Conservation (phyloP, 2,329 filamentous ascomycete genomes). For the Dactylellina cionopaga region DNA sequence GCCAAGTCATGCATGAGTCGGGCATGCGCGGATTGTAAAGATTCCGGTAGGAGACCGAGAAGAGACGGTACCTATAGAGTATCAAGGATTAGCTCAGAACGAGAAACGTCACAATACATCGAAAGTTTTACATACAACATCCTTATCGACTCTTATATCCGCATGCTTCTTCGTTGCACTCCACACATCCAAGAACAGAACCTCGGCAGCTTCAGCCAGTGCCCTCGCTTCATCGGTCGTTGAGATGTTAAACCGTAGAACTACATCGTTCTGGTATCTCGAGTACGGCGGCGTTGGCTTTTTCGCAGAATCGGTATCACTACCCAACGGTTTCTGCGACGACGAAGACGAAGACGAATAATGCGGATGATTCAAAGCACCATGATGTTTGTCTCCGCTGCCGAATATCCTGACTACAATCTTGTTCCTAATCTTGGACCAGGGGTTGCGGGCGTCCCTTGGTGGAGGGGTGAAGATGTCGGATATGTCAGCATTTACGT, state of each 20-base stretch:
- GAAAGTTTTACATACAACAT: conserved; percentile 69
- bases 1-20: conserved; percentile 83
- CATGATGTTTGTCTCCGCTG: conserved; percentile 56
- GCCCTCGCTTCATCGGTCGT: conserved; percentile 74
- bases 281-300: conserved; percentile 36
- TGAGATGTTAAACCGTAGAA: conserved; percentile 85
- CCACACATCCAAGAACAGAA: conserved; percentile 90
- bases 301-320: conserved; percentile 18
- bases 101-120: background rate
- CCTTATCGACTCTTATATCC: conserved; percentile 80
- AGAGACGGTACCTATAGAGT: conserved; percentile 71
- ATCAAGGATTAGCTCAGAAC: background rate
- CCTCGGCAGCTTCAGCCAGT: conserved; percentile 76
- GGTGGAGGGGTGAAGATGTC: conserved; percentile 43
- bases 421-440: conserved; percentile 53
- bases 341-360: conserved; percentile 38
- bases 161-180: conserved; percentile 82
- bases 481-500: conserved; percentile 16
- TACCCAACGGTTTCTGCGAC: conserved; percentile 45
- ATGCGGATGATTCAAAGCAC: conserved; percentile 54
- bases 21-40: conserved; percentile 76
- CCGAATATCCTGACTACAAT: conserved; percentile 55
- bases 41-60: conserved; percentile 78
- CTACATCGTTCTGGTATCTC: conserved; percentile 80
- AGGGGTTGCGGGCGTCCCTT: conserved; percentile 34